Conservation (phyloP, 2,329 filamentous ascomycete species). For the Alternaria solani region DNA sequence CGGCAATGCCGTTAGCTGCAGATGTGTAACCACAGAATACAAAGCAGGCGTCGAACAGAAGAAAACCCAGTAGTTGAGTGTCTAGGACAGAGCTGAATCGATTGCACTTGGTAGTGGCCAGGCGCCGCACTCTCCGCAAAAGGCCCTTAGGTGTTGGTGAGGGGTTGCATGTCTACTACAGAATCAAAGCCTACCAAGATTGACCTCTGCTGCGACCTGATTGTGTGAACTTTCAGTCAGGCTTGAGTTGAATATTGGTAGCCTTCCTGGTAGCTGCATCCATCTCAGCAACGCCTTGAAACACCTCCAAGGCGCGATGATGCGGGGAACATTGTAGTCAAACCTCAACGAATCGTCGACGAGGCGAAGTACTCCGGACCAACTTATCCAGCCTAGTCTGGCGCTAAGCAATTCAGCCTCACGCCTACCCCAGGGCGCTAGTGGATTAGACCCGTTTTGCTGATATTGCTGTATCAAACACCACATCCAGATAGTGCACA, state of each 20-base stretch:
- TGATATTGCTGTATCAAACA: conserved; percentile 7
- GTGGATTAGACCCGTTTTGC: conserved; percentile 20
- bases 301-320: neutral
- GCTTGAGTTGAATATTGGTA: neutral
- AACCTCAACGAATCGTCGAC: neutral
- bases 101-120: neutral
- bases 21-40: neutral
- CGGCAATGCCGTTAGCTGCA: neutral
- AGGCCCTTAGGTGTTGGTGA: neutral
- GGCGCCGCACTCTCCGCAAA: neutral
- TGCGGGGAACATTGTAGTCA: neutral
- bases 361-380: neutral
- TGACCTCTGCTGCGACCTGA: neutral
- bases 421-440: conserved; percentile 17
- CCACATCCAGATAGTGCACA: neutral
- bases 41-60: neutral
- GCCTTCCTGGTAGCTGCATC: neutral
- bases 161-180: neutral
- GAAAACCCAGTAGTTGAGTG: neutral
- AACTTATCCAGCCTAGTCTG: neutral
- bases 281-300: neutral
- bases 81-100: neutral
- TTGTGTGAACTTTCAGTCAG: neutral
- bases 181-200: neutral
- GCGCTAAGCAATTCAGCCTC: conserved; percentile 19